Percentiles rank a stretch among this genome's conserved stretches.
Conservation (phyloP, 495 filamentous ascomycete species). For the Annulohypoxylon moriforme region DNA sequence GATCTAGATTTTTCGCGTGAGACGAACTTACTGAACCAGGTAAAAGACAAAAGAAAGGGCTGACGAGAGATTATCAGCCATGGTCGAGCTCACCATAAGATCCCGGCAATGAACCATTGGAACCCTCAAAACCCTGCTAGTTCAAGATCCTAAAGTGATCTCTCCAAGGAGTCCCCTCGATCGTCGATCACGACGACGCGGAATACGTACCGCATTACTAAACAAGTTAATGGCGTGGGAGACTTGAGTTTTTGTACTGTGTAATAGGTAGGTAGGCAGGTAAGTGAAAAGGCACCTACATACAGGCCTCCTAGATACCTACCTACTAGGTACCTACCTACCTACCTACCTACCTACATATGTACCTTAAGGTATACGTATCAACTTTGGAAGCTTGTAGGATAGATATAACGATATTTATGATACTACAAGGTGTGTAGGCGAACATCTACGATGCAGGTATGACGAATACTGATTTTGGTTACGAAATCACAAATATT, state of each 20-base stretch:
- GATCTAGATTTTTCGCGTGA: conserved; percentile 36
- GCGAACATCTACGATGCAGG: conserved; percentile 17
- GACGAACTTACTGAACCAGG: conserved; percentile 29
- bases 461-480: conserved; percentile 19
- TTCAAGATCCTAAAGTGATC: conserved; percentile 39
- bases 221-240: conserved; percentile 32
- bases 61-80: conserved; percentile 41
- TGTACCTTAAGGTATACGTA: background rate
- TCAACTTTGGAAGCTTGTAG: too few relatives aligned
- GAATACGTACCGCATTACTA: conserved; percentile 31
- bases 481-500: background rate
- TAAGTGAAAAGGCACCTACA: background rate
- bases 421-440: conserved; percentile 18
- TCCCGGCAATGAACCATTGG: conserved; percentile 37
- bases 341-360: background rate
- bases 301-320: background rate
- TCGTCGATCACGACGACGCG: conserved; percentile 39
- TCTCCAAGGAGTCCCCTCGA: conserved; percentile 42
- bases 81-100: conserved; percentile 22
- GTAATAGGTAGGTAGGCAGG: background rate
- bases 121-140: conserved; percentile 40
- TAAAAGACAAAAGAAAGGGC: conserved; percentile 31
- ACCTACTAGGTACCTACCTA: background rate
- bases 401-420: background rate
- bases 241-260: background rate